Base-by-base conservation (phyloP, 2,329 filamentous ascomycete genomes). In the Metarhizium robertsii region DNA sequence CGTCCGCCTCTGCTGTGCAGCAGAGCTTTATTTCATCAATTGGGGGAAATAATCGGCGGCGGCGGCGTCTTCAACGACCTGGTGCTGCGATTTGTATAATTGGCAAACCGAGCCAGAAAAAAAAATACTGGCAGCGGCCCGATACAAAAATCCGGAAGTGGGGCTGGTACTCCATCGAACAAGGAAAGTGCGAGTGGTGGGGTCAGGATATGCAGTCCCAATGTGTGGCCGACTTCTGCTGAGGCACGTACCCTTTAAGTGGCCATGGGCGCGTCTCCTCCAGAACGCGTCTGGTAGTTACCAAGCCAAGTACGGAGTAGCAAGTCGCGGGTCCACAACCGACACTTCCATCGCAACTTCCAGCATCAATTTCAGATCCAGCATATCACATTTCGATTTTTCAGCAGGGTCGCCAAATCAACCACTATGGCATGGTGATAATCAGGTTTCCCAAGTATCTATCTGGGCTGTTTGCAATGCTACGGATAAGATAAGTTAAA, bases 91-190 rank as follows among this genome's bases (percentile, higher is more conserved):
- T 49, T 34, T 18, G 34, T 20, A n/a, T 18, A n/a, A 34, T 50
- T 45, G 38, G 32, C 14, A 40, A 30, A 34, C 29, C n/a, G 13
- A 34, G 38, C 20, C 6, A 42, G 61, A 68, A 69, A 70, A 70
- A 71, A 70, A 69, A 66, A 34, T 62, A 61, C 61, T 60, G 53
- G 58, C 58, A 61, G 59, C 62, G 64, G 67, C 61, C 66, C 61
- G 63, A 65, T 58, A 59, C 55, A 69, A 71, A 66, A 69, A 58
- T 70, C 69, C 67, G 69, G 38, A 60, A 55, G 65, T 68, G 66
- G 67, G 66, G 62, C 61, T 25, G 16, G 36, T 29, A 25, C 25
- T 25, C 25, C 25, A 25, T 25, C 4, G 43, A 6, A 14, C 43
- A 29, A 29, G 50, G 16, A 52, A 25, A 16, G 20, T 18, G 40